A percentile compares a stretch with the other conserved stretches of the same genome.
These are phyloP conservation scores for Pseudocercospora pini-densiflorae DNA, from an alignment of 2,329 filamentous ascomycete genomes.

Conservation along the genomic window DNA sequence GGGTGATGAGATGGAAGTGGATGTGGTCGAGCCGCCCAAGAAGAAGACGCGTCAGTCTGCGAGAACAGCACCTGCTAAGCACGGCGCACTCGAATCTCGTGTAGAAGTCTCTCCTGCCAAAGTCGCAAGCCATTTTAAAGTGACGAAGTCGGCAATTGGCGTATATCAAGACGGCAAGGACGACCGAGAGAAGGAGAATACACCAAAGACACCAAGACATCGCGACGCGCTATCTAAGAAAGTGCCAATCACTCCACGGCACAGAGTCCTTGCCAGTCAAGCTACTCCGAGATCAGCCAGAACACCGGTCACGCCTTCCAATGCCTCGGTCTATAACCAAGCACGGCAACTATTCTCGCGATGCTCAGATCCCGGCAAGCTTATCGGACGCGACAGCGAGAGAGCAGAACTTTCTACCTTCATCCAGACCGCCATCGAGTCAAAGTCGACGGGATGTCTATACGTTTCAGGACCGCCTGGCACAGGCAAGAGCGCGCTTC, in stretches of 20 bases:
- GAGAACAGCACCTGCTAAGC: slow-evolving; percentile 53
- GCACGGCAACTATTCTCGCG: slow-evolving; percentile 87
- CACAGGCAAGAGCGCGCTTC: slow-evolving; percentile 94
- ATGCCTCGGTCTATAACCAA: slow-evolving; percentile 78
- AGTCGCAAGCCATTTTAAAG: slow-evolving; percentile 50
- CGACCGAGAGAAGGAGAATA: slow-evolving; percentile 29
- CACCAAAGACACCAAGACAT: slow-evolving; percentile 76
- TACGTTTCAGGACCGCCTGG: slow-evolving; percentile 96
- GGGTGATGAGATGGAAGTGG: slow-evolving; percentile 46
- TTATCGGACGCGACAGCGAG: slow-evolving; percentile 77
- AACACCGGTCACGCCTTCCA: slow-evolving; percentile 71
- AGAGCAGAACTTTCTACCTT: slow-evolving; percentile 70
- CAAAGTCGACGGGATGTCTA: slow-evolving; percentile 74
- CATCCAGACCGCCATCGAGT: slow-evolving; percentile 65
- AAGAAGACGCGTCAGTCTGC: slow-evolving; percentile 42
- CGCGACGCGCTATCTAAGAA: slow-evolving; percentile 75
- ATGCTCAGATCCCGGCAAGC: slow-evolving; percentile 71
- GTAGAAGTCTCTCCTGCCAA: slow-evolving; percentile 52
- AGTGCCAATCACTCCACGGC: slow-evolving; percentile 78
- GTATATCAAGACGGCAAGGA: slow-evolving; percentile 46
- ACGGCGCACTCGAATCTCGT: slow-evolving; percentile 49
- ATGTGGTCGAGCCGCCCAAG: slow-evolving; percentile 38
- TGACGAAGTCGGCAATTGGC: slow-evolving; percentile 45
- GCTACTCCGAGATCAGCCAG: slow-evolving; percentile 79
- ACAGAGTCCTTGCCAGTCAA: slow-evolving; percentile 78